Evolutionary conservation across 768 basidiomycete genomes (phyloP).

Genomic region (Galerina sulciceps): DNA sequence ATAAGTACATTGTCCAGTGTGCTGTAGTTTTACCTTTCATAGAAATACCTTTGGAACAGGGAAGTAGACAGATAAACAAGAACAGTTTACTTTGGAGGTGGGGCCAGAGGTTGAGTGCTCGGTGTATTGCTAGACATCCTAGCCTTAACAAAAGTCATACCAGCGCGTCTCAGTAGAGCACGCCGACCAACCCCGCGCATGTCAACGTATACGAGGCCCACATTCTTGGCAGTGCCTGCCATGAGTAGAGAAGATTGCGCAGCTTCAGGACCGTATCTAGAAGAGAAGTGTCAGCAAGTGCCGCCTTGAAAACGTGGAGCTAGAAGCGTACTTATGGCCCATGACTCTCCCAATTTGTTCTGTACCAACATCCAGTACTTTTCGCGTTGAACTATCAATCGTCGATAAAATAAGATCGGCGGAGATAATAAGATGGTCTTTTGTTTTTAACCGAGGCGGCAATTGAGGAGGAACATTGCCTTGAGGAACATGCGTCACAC

Average conservation of each 20-base stretch:
- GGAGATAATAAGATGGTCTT: slow-evolving; percentile 57
- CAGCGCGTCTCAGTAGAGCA: slow-evolving; percentile 68
- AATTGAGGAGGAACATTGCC: slow-evolving; percentile 20
- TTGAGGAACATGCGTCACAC: slow-evolving; percentile 1
- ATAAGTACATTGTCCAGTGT: too few relatives aligned
- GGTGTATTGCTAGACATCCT: slow-evolving; percentile 22
- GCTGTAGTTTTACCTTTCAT: too few relatives aligned
- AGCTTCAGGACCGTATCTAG: slow-evolving; percentile 66
- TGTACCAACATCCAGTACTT: slow-evolving; percentile 54
- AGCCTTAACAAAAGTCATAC: slow-evolving; percentile 60
- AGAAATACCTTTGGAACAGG: too few relatives aligned
- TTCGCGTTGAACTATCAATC: slow-evolving; percentile 59
- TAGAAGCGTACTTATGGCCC: slow-evolving; percentile 53
- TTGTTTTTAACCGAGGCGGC: slow-evolving; percentile 40
- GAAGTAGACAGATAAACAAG: too few relatives aligned
- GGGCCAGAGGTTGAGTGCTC: not conserved
- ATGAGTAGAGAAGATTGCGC: slow-evolving; percentile 61
- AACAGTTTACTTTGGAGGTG: not conserved
- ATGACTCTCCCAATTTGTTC: slow-evolving; percentile 52
- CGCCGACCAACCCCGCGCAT: slow-evolving; percentile 71
- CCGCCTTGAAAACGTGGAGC: not conserved
- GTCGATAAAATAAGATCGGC: slow-evolving; percentile 71
- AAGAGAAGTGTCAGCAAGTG: not conserved
- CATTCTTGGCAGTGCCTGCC: slow-evolving; percentile 70
- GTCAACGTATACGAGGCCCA: slow-evolving; percentile 79